phyloP scores from a whole-genome alignment of 495 filamentous ascomycete genomes.

The Massariosphaeria phaeospora region DNA sequence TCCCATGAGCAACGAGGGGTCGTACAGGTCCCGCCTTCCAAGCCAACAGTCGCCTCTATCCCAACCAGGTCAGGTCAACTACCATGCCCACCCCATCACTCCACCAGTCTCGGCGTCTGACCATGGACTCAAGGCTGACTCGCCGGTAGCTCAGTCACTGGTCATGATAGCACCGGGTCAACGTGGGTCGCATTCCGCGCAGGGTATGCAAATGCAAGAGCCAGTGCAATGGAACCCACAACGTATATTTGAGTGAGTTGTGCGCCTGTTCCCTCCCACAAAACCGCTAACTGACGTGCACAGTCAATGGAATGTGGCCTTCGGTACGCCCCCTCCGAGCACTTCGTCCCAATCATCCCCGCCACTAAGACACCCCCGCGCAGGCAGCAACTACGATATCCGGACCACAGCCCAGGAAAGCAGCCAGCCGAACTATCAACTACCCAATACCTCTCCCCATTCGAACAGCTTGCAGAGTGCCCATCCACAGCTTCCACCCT shows the following conservation, averaged over 20 bases:
- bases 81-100: conserved; percentile 70
- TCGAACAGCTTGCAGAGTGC: conserved; percentile 12
- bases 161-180: conserved; percentile 66
- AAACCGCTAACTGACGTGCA: not conserved
- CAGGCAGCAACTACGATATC: conserved; percentile 33
- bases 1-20: conserved; percentile 37
- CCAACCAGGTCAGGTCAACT: conserved; percentile 66
- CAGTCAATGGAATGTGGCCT: conserved; percentile 89
- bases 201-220: conserved; percentile 58
- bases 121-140: conserved; percentile 73
- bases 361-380: conserved; percentile 41
- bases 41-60: conserved; percentile 35
- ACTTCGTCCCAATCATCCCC: conserved; percentile 34
- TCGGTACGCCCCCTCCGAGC: conserved; percentile 56
- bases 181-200: conserved; percentile 45
- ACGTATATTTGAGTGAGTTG: conserved; percentile 84
- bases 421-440: conserved; percentile 25
- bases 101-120: conserved; percentile 74
- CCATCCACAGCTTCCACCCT: conserved; percentile 16
- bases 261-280: not conserved
- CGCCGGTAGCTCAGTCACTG: conserved; percentile 70
- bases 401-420: conserved; percentile 29
- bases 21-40: conserved; percentile 29
- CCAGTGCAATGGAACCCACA: conserved; percentile 83
- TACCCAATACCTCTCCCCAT: conserved; percentile 27